Percentiles rank a stretch among this genome's conserved stretches.
Evolutionary conservation across 345 rosid species (phyloP).

Genomic region (Camelina sativa): DNA sequence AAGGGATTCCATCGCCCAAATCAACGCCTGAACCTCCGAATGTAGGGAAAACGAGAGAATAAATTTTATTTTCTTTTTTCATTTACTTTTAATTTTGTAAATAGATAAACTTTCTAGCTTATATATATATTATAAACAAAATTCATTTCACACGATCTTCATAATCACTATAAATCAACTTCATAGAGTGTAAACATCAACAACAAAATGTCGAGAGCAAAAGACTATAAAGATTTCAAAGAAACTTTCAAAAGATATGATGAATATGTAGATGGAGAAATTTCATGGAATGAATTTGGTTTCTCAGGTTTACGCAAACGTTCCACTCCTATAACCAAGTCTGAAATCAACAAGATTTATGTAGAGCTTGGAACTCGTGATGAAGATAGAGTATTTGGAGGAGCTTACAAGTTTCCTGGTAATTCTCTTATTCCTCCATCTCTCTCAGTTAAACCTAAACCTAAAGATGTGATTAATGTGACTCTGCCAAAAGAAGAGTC

Average conservation of each 20-base stretch:
- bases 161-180: too few relatives aligned
- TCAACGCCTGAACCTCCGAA: too few relatives aligned
- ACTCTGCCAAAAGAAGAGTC: not conserved
- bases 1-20: too few relatives aligned
- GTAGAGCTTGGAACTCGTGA: constrained; percentile 21
- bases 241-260: constrained; percentile 13
- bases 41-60: too few relatives aligned
- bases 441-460: not conserved
- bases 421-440: not conserved
- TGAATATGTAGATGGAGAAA: constrained; percentile 7
- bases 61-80: too few relatives aligned
- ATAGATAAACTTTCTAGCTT: too few relatives aligned
- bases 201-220: too few relatives aligned
- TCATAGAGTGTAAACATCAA: too few relatives aligned
- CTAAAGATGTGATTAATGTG: not conserved
- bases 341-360: constrained; percentile 11
- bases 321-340: constrained; percentile 2
- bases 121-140: too few relatives aligned
- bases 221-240: constrained; percentile 7
- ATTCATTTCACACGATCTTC: too few relatives aligned
- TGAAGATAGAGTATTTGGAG: constrained; percentile 16
- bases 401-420: not conserved
- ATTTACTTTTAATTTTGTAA: too few relatives aligned
- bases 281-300: not conserved
- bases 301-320: not conserved